Base-by-base conservation (phyloP, 2,329 filamentous ascomycete species). In the Coniella lustricola region DNA sequence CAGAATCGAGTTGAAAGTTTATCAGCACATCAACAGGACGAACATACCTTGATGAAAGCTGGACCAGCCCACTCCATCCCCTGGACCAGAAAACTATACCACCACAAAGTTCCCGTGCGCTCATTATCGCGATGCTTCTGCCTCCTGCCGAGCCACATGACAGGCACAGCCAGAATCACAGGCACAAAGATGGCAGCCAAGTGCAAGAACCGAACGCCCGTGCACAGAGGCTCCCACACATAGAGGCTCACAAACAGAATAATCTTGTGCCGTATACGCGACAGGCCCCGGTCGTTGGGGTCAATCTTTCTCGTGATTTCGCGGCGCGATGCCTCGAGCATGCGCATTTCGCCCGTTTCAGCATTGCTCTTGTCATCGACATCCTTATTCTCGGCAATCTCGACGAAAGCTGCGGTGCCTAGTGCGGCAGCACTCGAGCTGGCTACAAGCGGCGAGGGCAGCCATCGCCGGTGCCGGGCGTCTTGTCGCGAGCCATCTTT, bases 61-160 rank as follows among this genome's bases (percentile, higher is more conserved):
- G 93, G 90, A 0, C 93, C 93, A 16, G 91, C 89, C 62, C 83
- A 77, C 67, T 98, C 91, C 93, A 98, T 97, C 22, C 85, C 77
- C 50, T 74, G 77, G 9, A 97, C 90, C 34, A 98, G 68, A 60
- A 95, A 93, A 3, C 74, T 73, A 69, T 96, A 98, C 93, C 93
- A 98, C 89, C 87, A 95, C 3, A 97, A 61, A 0, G 90, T 90
- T 1, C 93, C 91, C 5, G 71, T 75, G 54, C 88, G 77, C 68
- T 95, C 88, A 55, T 87, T 81, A 57, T 89, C 84, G 49, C 76
- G 77, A 31, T 81, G 71, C 2, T 76, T 69, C 42, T 80, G 71
- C 39, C 84, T 73, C 31, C 64, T 62, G 1, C 93, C 93, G 49
- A 95, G 52, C 85, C 87, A 96, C 49, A 95, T 82, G 0, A 74